phyloP scores from a whole-genome alignment of 2,329 filamentous ascomycete species.

The Ceratocystis cubensis region DNA sequence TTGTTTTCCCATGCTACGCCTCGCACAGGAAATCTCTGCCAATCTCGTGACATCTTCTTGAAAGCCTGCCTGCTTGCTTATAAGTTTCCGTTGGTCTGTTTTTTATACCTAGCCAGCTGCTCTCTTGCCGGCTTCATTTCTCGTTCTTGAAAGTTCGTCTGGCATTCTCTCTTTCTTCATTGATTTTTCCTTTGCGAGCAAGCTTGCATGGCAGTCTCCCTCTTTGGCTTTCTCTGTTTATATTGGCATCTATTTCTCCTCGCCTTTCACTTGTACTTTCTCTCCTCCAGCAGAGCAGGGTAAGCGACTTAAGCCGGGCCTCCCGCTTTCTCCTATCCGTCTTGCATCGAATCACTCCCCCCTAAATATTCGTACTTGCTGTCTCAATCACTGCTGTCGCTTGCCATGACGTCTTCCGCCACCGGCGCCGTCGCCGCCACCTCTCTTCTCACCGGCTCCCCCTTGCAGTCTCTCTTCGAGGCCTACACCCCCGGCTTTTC shows the following conservation, averaged over 20 bases:
- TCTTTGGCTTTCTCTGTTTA: background rate
- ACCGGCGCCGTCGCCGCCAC: background rate
- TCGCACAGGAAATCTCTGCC: no score
- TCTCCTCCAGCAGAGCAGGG: background rate
- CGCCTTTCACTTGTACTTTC: background rate
- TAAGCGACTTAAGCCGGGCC: background rate
- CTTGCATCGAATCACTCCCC: background rate
- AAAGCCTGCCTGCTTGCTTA: background rate
- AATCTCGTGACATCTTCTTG: background rate
- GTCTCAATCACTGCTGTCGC: no score
- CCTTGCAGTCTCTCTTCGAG: conserved; percentile 14
- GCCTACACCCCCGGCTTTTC: conserved; percentile 15
- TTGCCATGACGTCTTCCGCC: background rate
- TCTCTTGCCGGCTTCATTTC: background rate
- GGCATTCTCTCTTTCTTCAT: background rate
- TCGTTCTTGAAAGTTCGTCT: background rate
- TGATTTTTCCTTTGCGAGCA: background rate
- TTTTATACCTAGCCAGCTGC: background rate
- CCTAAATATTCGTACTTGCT: background rate
- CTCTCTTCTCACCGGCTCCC: conserved; percentile 3
- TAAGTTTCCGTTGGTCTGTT: background rate
- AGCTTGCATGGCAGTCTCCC: background rate
- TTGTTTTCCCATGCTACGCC: no score
- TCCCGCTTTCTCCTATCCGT: background rate
- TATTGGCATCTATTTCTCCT: background rate